Base-by-base conservation (phyloP, 768 basidiomycete genomes). In the Lactifluus pinguis region DNA sequence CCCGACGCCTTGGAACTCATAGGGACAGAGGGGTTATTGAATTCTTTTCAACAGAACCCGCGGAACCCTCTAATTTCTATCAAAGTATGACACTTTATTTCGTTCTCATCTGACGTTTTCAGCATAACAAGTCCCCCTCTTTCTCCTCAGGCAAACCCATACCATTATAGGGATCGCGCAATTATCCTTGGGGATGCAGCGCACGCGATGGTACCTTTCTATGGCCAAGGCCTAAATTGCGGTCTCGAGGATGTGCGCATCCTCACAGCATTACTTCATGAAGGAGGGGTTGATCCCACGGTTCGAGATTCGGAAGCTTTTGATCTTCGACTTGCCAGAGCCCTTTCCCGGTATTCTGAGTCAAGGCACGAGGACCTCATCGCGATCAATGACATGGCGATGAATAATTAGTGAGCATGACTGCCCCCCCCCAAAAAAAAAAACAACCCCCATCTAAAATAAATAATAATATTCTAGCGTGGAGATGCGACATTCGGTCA, bases 161-260 rank as follows among this genome's bases (percentile, higher is more conserved):
- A 94, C 74, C 92, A 97, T 73, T 92, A 92, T 78, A 81, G 82
- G 74, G 91, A 92, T 75, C 81, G 89, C 67, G 92, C 79, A 64
- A 80, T 98, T 42, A 81, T 98, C 57, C 75, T 99, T 53, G 95
- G 95, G 57, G 95, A 99, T 73, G 88, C 95, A 44, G 92, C 93
- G 11, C 95, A 99, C 73, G 89, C 92, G 47, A 98, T 98, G 94
- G 94, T 95, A n/a, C 95, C 95, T 64, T 95, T 94, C 76, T 94
- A 89, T 71, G 90, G 95, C 47, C 95, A 99, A 79, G 95, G 95
- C 45, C 80, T 98, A 67, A 99, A 99, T 70, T 97, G 95, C 70
- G 95, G 95, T 15, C 81, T 99, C 55, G 95, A 99, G 75, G 95
- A 99, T 73, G 94, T 98, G 67, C 84, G 97, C 66, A 83, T 98